These are phyloP conservation scores for Tremella yokohamensis DNA, from an alignment of 768 basidiomycete genomes.

Conservation along the genomic window DNA sequence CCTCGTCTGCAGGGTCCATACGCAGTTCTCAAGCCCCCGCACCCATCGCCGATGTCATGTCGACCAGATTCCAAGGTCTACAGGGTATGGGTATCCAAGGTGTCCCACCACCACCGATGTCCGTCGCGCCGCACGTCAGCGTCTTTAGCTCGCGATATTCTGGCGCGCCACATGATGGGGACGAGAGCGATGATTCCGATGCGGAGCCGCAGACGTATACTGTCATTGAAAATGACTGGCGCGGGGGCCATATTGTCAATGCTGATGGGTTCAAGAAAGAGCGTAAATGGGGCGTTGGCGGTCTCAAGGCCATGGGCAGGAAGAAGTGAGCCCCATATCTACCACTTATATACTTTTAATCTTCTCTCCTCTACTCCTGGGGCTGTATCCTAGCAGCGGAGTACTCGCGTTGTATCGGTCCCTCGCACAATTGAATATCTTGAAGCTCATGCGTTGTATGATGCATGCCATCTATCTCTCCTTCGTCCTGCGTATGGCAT, in stretches of 20 bases:
- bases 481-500: no score
- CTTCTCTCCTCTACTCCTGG: background rate
- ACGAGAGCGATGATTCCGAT: conserved; percentile 42
- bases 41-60: conserved; percentile 32
- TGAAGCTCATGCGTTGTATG: no score
- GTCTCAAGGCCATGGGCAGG: background rate
- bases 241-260: conserved; percentile 26
- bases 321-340: background rate
- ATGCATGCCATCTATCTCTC: no score
- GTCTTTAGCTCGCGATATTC: conserved; percentile 36
- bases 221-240: conserved; percentile 45
- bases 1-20: background rate
- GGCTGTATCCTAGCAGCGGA: no score
- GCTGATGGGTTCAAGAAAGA: conserved; percentile 16
- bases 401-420: no score
- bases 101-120: conserved; percentile 6
- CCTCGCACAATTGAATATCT: no score
- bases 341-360: background rate
- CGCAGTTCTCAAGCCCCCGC: conserved; percentile 12
- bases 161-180: conserved; percentile 31
- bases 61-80: conserved; percentile 28
- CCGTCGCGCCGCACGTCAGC: conserved; percentile 27
- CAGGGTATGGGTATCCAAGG: background rate
- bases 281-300: conserved; percentile 14
- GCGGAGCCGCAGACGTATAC: conserved; percentile 24